Evolutionary conservation across 2,329 filamentous ascomycete genomes (phyloP).

Genomic region (Pyricularia sp.): DNA sequence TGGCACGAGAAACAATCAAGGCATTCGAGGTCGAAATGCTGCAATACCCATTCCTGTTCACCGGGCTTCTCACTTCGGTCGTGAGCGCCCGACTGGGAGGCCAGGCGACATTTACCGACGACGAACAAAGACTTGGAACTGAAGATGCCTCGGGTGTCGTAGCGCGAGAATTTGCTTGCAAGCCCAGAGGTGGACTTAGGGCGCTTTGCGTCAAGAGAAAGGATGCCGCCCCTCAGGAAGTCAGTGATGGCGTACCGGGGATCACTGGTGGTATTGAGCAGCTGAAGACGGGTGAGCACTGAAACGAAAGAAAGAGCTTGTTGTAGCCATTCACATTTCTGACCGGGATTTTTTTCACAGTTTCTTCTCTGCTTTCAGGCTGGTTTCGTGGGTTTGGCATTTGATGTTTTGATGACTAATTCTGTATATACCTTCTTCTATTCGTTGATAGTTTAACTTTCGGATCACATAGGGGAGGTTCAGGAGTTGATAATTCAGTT

Average conservation of each 20-base stretch:
- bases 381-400: background rate
- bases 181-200: slow-evolving; percentile 19
- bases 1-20: slow-evolving; percentile 65
- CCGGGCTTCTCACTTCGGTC: slow-evolving; percentile 66
- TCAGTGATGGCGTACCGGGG: background rate
- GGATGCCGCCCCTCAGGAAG: background rate
- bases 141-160: slow-evolving; percentile 8
- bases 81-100: slow-evolving; percentile 67
- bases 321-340: background rate
- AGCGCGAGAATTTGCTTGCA: slow-evolving; percentile 12
- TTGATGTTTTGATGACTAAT: background rate
- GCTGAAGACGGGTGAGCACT: background rate
- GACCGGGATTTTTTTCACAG: background rate
- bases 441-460: background rate
- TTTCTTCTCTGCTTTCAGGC: background rate
- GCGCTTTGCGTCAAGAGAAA: slow-evolving; percentile 11
- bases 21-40: slow-evolving; percentile 88
- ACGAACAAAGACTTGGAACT: background rate
- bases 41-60: slow-evolving; percentile 89
- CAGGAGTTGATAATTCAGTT: background rate
- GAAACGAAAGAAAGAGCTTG: background rate
- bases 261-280: background rate
- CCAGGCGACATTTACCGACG: slow-evolving; percentile 20
- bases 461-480: background rate
- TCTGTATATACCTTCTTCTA: background rate